A percentile compares a stretch with the other conserved stretches of the same genome.
Conservation (phyloP, 1,284 basidiomycete genomes). For the Boletus sp. region DNA sequence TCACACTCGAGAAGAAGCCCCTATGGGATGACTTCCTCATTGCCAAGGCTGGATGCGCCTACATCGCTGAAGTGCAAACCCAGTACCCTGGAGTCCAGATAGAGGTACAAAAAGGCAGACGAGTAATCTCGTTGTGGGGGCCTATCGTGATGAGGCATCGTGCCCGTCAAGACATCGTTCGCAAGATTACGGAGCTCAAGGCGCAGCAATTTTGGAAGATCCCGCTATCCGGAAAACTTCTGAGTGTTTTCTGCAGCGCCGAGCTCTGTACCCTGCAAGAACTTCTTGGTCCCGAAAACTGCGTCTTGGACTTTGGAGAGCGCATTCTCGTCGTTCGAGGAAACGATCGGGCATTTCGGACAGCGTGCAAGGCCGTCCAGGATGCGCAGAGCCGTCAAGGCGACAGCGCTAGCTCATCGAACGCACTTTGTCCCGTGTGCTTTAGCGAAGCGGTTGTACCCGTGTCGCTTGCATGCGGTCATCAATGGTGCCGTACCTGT, state of each 20-base stretch:
- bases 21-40: slow-evolving; percentile 64
- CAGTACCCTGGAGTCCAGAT: slow-evolving; percentile 41
- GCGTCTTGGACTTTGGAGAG: slow-evolving; percentile 31
- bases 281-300: slow-evolving; percentile 40
- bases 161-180: slow-evolving; percentile 43
- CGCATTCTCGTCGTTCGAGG: slow-evolving; percentile 36
- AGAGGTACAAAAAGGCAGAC: slow-evolving; percentile 37
- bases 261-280: slow-evolving; percentile 38
- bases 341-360: slow-evolving; percentile 33
- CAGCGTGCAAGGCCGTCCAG: slow-evolving; percentile 39
- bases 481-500: slow-evolving; percentile 61
- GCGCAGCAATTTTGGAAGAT: slow-evolving; percentile 41
- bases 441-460: slow-evolving; percentile 50
- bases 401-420: slow-evolving; percentile 14
- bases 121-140: slow-evolving; percentile 53
- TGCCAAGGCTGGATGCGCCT: slow-evolving; percentile 38
- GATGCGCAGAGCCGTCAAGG: slow-evolving; percentile 32
- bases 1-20: slow-evolving; percentile 45
- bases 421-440: slow-evolving; percentile 30
- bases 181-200: slow-evolving; percentile 41
- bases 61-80: slow-evolving; percentile 41
- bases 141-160: slow-evolving; percentile 35
- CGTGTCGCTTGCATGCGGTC: slow-evolving; percentile 55
- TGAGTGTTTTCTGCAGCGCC: slow-evolving; percentile 43
- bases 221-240: slow-evolving; percentile 41